phyloP scores from a whole-genome alignment of 2,329 filamentous ascomycete species.

The Stylonectria norvegica region DNA sequence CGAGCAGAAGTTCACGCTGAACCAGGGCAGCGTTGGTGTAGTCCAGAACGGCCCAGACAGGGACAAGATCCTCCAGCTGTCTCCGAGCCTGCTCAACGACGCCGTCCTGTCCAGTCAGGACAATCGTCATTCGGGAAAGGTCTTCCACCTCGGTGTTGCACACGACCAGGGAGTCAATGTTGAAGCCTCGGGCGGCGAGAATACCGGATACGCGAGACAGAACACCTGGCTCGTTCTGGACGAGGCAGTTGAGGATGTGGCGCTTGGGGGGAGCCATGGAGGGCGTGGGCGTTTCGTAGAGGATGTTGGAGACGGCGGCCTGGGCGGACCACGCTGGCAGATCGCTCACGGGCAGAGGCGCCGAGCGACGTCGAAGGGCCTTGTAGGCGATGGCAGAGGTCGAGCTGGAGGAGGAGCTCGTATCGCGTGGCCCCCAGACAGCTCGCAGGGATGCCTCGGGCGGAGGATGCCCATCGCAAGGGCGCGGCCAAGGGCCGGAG shows the following conservation, averaged over 20 bases:
- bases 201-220: slow-evolving; percentile 95
- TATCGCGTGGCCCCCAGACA: slow-evolving; percentile 33
- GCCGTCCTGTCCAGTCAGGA: slow-evolving; percentile 91
- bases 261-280: slow-evolving; percentile 82
- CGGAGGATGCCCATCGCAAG: slow-evolving; percentile 34
- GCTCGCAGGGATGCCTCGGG: slow-evolving; percentile 27
- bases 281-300: slow-evolving; percentile 93
- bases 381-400: slow-evolving; percentile 97
- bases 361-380: slow-evolving; percentile 85
- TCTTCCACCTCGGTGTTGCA: slow-evolving; percentile 98
- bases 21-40: slow-evolving; percentile 91
- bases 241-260: slow-evolving; percentile 95
- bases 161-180: slow-evolving; percentile 97
- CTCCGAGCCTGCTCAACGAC: slow-evolving; percentile 95
- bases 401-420: slow-evolving; percentile 56
- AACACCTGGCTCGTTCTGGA: slow-evolving; percentile 98
- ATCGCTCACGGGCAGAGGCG: slow-evolving; percentile 76
- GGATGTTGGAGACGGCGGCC: slow-evolving; percentile 93
- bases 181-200: slow-evolving; percentile 92
- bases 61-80: slow-evolving; percentile 93
- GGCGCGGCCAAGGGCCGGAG: slow-evolving; percentile 42
- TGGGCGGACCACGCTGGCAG: slow-evolving; percentile 82
- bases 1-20: slow-evolving; percentile 89
- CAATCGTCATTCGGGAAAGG: slow-evolving; percentile 97
- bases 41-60: slow-evolving; percentile 96